phyloP scores from a whole-genome alignment of 257 asterid genomes.

The Solanum habrochaites region DNA sequence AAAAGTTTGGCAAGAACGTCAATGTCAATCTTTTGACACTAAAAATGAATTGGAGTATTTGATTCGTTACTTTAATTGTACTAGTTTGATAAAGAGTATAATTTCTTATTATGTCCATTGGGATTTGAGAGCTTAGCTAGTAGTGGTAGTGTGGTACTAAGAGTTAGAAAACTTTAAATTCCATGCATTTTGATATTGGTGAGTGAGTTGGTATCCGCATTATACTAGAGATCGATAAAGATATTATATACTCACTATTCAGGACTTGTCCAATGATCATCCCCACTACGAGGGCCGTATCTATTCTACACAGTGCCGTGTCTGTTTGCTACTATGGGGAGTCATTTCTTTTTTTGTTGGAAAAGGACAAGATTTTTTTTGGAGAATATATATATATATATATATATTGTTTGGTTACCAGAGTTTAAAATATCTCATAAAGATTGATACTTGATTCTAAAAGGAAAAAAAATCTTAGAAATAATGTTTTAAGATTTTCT shows the following conservation, averaged over 20 bases:
- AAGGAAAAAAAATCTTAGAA: not conserved
- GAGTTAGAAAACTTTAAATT: not conserved
- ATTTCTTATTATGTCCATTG: not conserved
- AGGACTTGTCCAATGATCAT: not conserved
- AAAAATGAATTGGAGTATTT: not conserved
- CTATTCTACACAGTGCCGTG: not conserved
- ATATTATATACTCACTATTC: too few species aligned
- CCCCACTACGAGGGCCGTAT: not conserved
- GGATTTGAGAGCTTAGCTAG: not conserved
- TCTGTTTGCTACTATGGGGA: not conserved
- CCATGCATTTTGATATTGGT: not conserved
- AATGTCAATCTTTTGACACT: not conserved
- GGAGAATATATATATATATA: too few species aligned
- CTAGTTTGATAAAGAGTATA: not conserved
- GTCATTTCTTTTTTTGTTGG: not conserved
- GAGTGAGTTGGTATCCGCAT: not conserved
- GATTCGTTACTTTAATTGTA: not conserved
- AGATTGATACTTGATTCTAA: not conserved
- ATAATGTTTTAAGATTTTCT: not conserved
- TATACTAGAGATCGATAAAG: not conserved
- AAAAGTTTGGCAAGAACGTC: not conserved
- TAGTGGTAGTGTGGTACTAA: conserved; percentile 7
- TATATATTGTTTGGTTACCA: not conserved
- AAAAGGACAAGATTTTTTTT: not conserved
- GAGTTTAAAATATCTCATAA: not conserved